Conservation (phyloP, 208 protist species). For the Leishmania braziliensis region DNA sequence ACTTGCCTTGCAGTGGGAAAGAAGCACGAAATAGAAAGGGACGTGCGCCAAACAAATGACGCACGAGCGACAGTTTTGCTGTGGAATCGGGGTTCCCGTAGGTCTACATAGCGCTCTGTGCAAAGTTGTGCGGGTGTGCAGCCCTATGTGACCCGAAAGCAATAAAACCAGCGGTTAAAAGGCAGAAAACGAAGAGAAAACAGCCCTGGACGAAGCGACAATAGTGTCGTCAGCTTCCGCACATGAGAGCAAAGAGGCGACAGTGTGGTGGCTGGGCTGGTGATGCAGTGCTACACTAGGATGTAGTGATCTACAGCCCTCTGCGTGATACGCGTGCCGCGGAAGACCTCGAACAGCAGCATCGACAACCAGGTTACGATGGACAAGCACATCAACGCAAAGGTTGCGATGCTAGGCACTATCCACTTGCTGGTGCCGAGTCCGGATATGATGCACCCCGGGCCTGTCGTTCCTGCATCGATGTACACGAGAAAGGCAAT, state of each 20-base stretch:
- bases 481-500: constrained; percentile 42
- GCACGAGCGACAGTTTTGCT: background rate
- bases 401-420: constrained; percentile 40
- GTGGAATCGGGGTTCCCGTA: background rate
- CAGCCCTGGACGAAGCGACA: background rate
- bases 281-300: constrained; percentile 10
- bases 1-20: background rate
- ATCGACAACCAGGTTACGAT: constrained; percentile 45
- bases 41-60: background rate
- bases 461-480: background rate
- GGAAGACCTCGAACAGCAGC: constrained; percentile 34
- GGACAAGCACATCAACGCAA: constrained; percentile 44
- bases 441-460: constrained; percentile 33
- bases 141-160: background rate
- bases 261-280: background rate
- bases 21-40: constrained; percentile 23
- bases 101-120: background rate
- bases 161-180: background rate
- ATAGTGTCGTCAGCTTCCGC: constrained; percentile 1
- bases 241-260: background rate
- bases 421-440: constrained; percentile 32
- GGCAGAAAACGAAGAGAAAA: background rate
- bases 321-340: constrained; percentile 35
- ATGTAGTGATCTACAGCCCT: constrained; percentile 51
- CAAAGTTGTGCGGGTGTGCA: background rate